Conservation (phyloP, 2,329 filamentous ascomycete species). For the Fonsecaea erecta region DNA sequence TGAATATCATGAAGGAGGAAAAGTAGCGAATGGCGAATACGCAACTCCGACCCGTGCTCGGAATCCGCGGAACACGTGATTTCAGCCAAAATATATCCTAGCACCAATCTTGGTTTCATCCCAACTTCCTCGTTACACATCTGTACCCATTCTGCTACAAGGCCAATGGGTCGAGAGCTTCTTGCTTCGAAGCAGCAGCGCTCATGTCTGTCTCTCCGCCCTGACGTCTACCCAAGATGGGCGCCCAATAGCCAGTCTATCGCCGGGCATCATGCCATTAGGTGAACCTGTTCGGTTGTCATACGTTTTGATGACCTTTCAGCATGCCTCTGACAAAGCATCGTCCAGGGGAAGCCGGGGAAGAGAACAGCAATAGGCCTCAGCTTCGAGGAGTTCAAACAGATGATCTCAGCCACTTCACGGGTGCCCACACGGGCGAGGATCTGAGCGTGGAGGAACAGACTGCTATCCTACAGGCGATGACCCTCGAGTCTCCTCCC, state of each 20-base stretch:
- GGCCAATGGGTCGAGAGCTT: too few relatives aligned
- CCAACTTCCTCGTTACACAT: not conserved
- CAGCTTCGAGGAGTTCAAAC: constrained; percentile 22
- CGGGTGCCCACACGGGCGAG: not conserved
- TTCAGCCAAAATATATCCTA: not conserved
- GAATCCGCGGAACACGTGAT: not conserved
- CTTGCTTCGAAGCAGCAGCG: not conserved
- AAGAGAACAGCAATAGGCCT: constrained; percentile 10
- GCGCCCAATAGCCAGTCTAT: not conserved
- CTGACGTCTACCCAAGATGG: not conserved
- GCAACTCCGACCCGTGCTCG: not conserved
- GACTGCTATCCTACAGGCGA: constrained; percentile 29
- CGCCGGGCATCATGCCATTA: not conserved
- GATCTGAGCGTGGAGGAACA: constrained; percentile 29
- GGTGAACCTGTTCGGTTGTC: not conserved
- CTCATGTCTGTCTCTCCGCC: not conserved
- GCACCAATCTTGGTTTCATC: not conserved
- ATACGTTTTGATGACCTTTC: not conserved
- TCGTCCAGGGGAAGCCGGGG: not conserved
- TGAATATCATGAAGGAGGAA: not conserved
- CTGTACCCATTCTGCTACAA: not conserved
- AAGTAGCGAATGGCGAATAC: not conserved
- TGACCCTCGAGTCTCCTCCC: constrained; percentile 29
- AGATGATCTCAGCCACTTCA: constrained; percentile 25
- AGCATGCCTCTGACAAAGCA: constrained; percentile 10